Evolutionary conservation across 371 early-diverging fungal species (phyloP).

Genomic region (Apophysomyces trapeziformis): DNA sequence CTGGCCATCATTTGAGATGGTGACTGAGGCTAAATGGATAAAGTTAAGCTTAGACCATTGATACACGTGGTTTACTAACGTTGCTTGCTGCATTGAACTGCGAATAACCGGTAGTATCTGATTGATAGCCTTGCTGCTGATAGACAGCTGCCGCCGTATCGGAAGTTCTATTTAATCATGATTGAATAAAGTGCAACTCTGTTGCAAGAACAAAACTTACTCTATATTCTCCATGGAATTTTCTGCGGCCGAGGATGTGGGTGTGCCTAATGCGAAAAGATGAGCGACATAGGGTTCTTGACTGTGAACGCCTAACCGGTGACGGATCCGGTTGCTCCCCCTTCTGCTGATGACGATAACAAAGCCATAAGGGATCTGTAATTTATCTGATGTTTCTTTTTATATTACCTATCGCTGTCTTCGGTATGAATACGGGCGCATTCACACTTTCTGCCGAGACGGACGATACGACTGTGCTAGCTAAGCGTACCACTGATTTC

Average conservation of each 20-base stretch:
- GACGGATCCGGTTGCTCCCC: neutral
- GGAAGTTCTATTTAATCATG: slow-evolving; percentile 11
- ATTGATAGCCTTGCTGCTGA: slow-evolving; percentile 8
- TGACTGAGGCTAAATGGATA: slow-evolving; percentile 18
- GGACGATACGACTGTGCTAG: slow-evolving; percentile 40
- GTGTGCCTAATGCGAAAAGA: slow-evolving; percentile 11
- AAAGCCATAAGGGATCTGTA: neutral
- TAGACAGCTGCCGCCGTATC: slow-evolving; percentile 1
- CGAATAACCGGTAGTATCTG: slow-evolving; percentile 2
- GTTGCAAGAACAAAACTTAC: slow-evolving; percentile 3
- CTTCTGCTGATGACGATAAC: slow-evolving; percentile 15
- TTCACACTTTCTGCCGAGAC: slow-evolving; percentile 63
- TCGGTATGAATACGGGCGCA: slow-evolving; percentile 72
- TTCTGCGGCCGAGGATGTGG: neutral
- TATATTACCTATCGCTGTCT: slow-evolving; percentile 43
- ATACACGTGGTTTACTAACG: neutral
- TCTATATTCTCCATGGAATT: slow-evolving; percentile 13
- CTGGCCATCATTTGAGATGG: slow-evolving; percentile 30
- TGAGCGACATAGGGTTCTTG: neutral
- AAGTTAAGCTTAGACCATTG: neutral
- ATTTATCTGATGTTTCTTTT: slow-evolving; percentile 3
- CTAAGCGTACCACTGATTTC: slow-evolving; percentile 60
- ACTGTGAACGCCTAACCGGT: slow-evolving; percentile 8
- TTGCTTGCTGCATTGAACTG: slow-evolving; percentile 7
- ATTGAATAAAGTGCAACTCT: slow-evolving; percentile 2